These are phyloP conservation scores for Dentiscutata heterogama DNA, from an alignment of 371 early-diverging fungal genomes.

Conservation along the genomic window DNA sequence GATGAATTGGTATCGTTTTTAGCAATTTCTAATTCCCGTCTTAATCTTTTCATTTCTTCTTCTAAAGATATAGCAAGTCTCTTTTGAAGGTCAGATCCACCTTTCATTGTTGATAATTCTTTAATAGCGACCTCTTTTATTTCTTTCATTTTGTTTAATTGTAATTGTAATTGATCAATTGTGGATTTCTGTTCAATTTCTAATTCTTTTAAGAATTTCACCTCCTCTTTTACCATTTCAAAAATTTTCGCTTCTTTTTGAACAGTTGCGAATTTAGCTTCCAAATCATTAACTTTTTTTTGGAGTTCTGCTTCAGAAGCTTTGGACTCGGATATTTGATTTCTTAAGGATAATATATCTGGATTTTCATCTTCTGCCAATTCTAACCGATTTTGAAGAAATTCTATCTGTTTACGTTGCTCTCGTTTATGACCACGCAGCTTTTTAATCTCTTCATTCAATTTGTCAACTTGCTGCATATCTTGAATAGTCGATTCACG, in stretches of 20 bases:
- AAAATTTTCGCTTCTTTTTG: conserved; percentile 28
- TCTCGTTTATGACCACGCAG: conserved; percentile 8
- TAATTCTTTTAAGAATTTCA: conserved; percentile 14
- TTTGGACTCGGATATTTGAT: conserved; percentile 5
- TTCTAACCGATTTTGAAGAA: conserved; percentile 15
- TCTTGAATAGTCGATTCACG: neutral
- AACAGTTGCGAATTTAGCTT: neutral
- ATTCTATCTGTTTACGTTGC: conserved; percentile 24
- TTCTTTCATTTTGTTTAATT: conserved; percentile 15
- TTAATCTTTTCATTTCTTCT: conserved; percentile 21
- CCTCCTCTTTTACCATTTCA: conserved; percentile 24
- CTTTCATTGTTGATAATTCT: conserved; percentile 32
- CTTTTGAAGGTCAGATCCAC: conserved; percentile 33
- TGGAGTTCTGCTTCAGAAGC: conserved; percentile 5
- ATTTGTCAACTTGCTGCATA: neutral
- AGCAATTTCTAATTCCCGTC: conserved; percentile 7
- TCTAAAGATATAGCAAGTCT: conserved; percentile 2
- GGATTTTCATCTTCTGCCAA: conserved; percentile 26
- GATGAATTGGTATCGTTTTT: neutral
- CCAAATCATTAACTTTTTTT: neutral
- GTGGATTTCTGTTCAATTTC: conserved; percentile 15
- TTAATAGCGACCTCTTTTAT: neutral
- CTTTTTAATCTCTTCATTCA: conserved; percentile 27
- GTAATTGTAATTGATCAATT: conserved; percentile 35
- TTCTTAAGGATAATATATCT: neutral